Percentiles rank a stretch among this genome's conserved stretches.
phyloP scores from a whole-genome alignment of 1,284 basidiomycete genomes.

The Xanthoconium separans region DNA sequence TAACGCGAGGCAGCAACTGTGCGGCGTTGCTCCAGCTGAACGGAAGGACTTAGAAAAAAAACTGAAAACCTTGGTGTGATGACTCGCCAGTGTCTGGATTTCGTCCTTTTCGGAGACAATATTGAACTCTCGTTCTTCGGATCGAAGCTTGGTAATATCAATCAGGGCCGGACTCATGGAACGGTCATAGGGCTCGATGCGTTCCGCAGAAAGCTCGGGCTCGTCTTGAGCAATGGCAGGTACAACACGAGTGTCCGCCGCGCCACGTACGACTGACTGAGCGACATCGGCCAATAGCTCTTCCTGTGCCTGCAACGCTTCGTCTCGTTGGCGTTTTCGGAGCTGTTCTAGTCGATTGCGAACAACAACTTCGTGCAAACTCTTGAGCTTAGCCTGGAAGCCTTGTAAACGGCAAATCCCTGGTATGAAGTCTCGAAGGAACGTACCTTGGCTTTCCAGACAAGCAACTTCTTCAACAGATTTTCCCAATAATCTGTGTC shows the following conservation, averaged over 20 bases:
- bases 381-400: constrained; percentile 81
- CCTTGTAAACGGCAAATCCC: constrained; percentile 8
- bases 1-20: constrained; percentile 80
- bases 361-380: constrained; percentile 93
- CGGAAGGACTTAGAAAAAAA: constrained; percentile 5
- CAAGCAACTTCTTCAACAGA: constrained; percentile 87
- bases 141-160: constrained; percentile 66
- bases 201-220: constrained; percentile 49
- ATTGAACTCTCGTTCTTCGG: constrained; percentile 78
- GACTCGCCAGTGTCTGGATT: constrained; percentile 61
- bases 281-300: constrained; percentile 84
- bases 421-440: not conserved
- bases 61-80: constrained; percentile 2
- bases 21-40: constrained; percentile 74
- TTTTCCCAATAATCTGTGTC: constrained; percentile 99
- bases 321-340: constrained; percentile 91
- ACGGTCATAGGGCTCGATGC: constrained; percentile 73
- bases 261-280: constrained; percentile 47
- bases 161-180: constrained; percentile 80
- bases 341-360: constrained; percentile 95
- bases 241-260: constrained; percentile 37
- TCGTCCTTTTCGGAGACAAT: constrained; percentile 74
- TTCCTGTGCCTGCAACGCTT: constrained; percentile 89
- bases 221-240: constrained; percentile 37
- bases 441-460: constrained; percentile 94